Percentiles rank a stretch among this genome's conserved stretches.
Evolutionary conservation across 352 stramenopile genomes (phyloP).

Genomic region (Phytophthora citrophthora): DNA sequence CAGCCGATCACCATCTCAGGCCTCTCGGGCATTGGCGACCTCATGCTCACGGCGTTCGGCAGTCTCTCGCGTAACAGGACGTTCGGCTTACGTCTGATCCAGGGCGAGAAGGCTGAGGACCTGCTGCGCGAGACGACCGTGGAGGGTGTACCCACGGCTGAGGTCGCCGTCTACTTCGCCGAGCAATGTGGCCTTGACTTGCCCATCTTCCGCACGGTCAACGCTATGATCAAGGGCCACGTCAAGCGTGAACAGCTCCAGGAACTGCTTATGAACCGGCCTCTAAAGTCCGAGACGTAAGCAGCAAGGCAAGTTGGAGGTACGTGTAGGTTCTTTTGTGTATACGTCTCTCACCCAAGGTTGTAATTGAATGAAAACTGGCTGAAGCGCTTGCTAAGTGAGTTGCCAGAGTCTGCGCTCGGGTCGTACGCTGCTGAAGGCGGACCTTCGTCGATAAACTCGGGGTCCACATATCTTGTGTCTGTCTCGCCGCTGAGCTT

Average conservation of each 20-base stretch:
- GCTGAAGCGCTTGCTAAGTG: slow-evolving; percentile 86
- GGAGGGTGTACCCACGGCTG: slow-evolving; percentile 95
- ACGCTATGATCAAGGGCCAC: slow-evolving; percentile 85
- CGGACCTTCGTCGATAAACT: slow-evolving; percentile 88
- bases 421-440: slow-evolving; percentile 84
- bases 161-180: slow-evolving; percentile 93
- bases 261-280: slow-evolving; percentile 82
- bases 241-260: slow-evolving; percentile 78
- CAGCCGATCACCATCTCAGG: slow-evolving; percentile 95
- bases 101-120: slow-evolving; percentile 92
- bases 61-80: slow-evolving; percentile 95
- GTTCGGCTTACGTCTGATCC: slow-evolving; percentile 95
- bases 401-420: slow-evolving; percentile 63
- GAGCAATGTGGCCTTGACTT: slow-evolving; percentile 91
- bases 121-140: slow-evolving; percentile 93
- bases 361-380: slow-evolving; percentile 93
- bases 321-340: neutral
- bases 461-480: slow-evolving; percentile 88
- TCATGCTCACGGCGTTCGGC: slow-evolving; percentile 98
- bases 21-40: slow-evolving; percentile 92
- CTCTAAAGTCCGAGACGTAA: slow-evolving; percentile 80
- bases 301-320: slow-evolving; percentile 7
- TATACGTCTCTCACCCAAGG: slow-evolving; percentile 42
- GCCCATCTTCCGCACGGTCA: slow-evolving; percentile 90
- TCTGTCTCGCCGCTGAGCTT: slow-evolving; percentile 88